Conservation (phyloP, 805 yeast species). For the Komagataella pseudopastoris region DNA sequence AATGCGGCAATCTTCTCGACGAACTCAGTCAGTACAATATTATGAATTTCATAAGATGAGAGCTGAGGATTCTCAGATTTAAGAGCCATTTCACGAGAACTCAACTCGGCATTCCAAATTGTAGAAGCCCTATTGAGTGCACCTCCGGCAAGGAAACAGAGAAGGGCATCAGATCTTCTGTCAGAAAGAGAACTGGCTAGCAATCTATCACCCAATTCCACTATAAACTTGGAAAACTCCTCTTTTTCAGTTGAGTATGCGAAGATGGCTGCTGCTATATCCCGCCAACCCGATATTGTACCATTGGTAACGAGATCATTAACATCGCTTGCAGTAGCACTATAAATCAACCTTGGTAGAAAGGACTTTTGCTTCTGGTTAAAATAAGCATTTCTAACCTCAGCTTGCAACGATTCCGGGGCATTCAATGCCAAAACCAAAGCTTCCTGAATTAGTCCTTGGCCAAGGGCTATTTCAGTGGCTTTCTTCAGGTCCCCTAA, state of each 20-base stretch:
- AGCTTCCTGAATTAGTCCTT: constrained; percentile 63
- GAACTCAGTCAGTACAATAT: constrained; percentile 66
- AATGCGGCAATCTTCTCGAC: constrained; percentile 76
- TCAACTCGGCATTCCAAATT: constrained; percentile 73
- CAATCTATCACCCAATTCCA: constrained; percentile 70
- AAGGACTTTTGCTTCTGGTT: constrained; percentile 34
- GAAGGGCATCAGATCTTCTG: constrained; percentile 60
- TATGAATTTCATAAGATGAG: constrained; percentile 74
- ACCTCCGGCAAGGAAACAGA: constrained; percentile 68
- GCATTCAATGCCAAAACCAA: constrained; percentile 66
- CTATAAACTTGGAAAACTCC: constrained; percentile 40
- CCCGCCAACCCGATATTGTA: constrained; percentile 72
- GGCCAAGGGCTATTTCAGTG: constrained; percentile 48
- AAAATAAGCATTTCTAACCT: constrained; percentile 65
- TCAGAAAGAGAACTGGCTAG: constrained; percentile 22
- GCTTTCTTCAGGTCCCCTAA: constrained; percentile 55
- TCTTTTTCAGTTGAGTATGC: constrained; percentile 35
- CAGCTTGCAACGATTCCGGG: constrained; percentile 43
- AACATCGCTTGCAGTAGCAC: constrained; percentile 37
- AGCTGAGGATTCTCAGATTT: constrained; percentile 28
- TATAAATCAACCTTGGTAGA: constrained; percentile 63
- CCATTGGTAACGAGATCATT: constrained; percentile 68
- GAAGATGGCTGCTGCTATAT: constrained; percentile 56
- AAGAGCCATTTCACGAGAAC: constrained; percentile 24
- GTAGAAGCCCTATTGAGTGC: constrained; percentile 66